Base-by-base conservation (phyloP, 176 grass and related monocot genomes). In the Ananas comosus region DNA sequence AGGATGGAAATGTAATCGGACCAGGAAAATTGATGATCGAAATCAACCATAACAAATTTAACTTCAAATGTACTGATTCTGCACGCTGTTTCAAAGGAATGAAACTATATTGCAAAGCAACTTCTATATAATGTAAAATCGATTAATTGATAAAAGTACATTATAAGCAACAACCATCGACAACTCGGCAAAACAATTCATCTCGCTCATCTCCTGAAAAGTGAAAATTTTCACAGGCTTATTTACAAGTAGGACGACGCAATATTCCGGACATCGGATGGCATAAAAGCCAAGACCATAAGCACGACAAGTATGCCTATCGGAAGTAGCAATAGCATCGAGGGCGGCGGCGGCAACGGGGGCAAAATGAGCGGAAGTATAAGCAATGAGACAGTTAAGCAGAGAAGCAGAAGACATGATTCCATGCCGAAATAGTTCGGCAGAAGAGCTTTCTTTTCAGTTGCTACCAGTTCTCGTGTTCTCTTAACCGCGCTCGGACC, bases 341-440 rank as follows among this genome's bases (percentile, higher is more conserved):
- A 75, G 0, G 91, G 91, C 0, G 91, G 88, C 9, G 91, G 91
- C 1, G 85, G 91, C 75, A 96, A 63, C 0, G 88, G 91, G 1
- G 91, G 91, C 70, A 96, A n/a, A 3, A 91, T 72, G 68, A 91
- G 53, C 0, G 91, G 91, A 63, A 96, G 91, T 9, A 88, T 50
- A 24, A 91, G 78, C 75, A 96, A 53, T 7, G 82, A 91, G 14
- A 80, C 25, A 1, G 80, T 80, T 65, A 88, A 57, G 49, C 78
- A 73, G 29, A 77, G 69, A 13, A 91, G 85, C 54, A 88, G 22
- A 10, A 96, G 42, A 23, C 84, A 84, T 6, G 88, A 75, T 2
- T 73, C 78, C 16, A 76, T 51, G 18, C 88, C 63, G 70, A 88
- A 91, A 59, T 88, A 96, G 4, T 76, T 81, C 0, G 85, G 65